Base-by-base conservation (phyloP, 306 rosid genomes). In the Ceratonia siliqua region DNA sequence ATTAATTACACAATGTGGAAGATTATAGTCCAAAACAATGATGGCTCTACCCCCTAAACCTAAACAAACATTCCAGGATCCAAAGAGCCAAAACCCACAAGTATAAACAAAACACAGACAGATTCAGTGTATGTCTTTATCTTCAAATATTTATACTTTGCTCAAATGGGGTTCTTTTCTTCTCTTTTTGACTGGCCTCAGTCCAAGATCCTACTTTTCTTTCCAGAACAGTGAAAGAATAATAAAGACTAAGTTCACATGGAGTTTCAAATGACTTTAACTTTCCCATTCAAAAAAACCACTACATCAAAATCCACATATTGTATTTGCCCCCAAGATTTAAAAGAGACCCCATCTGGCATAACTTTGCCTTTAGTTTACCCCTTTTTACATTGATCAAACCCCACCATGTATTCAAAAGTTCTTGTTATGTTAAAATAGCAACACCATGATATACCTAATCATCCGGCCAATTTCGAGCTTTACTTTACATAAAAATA, bases 141-240 rank as follows among this genome's bases (percentile, higher is more conserved):
- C 82, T 74, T 65, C 75, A 83, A 54, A 65, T 77, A 62, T 15
- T 50, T 39, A 38, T 80, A 72, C 54, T 77, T 83, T 82, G 79
- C 80, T 78, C 86, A 63, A 83, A 78, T 55, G 54, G 76, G 85
- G 87, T 73, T 78, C 62, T 63, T 71, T 56, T 81, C 76, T 54
- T 75, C 45, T 57, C 78, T 83, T 82, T 87, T 87, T 82, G 85
- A 89, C 92, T 45, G 75, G 70, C 81, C 76, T 39, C 21, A 78
- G 93, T 91, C 91, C 96, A 84, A 89, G 88, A 82, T 81, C 68
- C 91, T 68, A 62, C 78, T 80, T 87, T 89, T 64, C 82, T 65
- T 85, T 84, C 79, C 81, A 68, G 2, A 75, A 69, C 32, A 79
- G 48, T 58, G 70, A 61, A 68, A 49, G 42, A 74, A 63, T 81